These are phyloP conservation scores for Fusarium sp. DNA, from an alignment of 2,329 filamentous ascomycete genomes.

Conservation along the genomic window DNA sequence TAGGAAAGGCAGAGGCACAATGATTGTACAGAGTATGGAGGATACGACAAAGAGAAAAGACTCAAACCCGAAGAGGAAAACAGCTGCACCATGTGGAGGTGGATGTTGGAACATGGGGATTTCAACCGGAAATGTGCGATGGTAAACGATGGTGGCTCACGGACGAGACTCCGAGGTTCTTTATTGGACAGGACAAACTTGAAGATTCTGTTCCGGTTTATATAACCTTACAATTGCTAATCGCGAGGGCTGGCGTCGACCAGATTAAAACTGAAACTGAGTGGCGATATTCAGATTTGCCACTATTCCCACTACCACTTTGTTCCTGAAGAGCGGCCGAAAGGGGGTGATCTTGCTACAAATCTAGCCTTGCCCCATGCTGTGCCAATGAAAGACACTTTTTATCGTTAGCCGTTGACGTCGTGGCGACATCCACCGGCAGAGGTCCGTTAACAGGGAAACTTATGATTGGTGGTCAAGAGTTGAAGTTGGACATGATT, in stretches of 20 bases:
- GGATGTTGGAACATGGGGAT: neutral
- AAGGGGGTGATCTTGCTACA: neutral
- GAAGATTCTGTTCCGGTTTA: neutral
- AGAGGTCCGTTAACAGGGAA: neutral
- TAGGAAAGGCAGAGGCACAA: neutral
- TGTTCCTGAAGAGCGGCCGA: neutral
- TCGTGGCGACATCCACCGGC: neutral
- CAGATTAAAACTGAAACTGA: neutral
- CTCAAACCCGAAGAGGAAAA: neutral
- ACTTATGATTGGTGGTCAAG: neutral
- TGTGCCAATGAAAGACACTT: neutral
- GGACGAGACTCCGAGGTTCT: too few relatives aligned
- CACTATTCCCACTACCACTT: neutral
- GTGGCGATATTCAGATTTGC: slow-evolving; percentile 21
- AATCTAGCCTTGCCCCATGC: neutral
- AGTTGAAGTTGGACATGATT: neutral
- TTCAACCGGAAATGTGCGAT: neutral
- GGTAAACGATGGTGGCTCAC: neutral
- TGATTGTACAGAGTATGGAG: neutral
- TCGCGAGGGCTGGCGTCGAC: neutral
- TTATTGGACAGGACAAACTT: neutral
- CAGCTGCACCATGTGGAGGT: neutral
- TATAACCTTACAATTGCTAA: neutral
- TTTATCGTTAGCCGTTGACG: neutral
- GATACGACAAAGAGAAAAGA: slow-evolving; percentile 2